A percentile compares a stretch with the other conserved stretches of the same genome.
Conservation (phyloP, 2,329 filamentous ascomycete species). For the Colletotrichum brevisporum region DNA sequence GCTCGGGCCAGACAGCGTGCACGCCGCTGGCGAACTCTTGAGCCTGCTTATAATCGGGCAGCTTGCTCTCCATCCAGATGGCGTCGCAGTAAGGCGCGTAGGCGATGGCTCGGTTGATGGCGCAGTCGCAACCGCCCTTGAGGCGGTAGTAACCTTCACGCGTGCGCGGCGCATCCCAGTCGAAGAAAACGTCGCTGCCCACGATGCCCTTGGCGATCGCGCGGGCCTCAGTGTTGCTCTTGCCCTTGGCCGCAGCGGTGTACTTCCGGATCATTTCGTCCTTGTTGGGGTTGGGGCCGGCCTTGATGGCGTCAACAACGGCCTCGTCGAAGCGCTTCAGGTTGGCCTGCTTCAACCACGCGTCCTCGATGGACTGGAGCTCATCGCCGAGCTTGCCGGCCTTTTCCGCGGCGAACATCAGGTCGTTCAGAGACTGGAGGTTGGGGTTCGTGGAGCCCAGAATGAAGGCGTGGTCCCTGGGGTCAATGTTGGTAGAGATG, state of each 20-base stretch:
- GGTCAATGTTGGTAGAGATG: conserved; percentile 96
- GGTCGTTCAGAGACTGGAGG: conserved; percentile 87
- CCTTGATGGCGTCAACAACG: conserved; percentile 85
- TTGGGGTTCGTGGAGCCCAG: conserved; percentile 88
- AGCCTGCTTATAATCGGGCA: conserved; percentile 92
- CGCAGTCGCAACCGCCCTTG: conserved; percentile 90
- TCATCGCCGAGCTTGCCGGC: conserved; percentile 84
- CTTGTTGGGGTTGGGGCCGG: conserved; percentile 78
- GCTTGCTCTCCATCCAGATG: conserved; percentile 99
- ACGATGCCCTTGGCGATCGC: conserved; percentile 83
- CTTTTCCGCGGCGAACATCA: conserved; percentile 89
- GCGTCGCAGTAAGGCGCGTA: conserved; percentile 95
- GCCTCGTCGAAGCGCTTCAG: conserved; percentile 94
- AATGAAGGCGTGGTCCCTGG: conserved; percentile 95
- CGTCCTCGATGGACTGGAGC: conserved; percentile 92
- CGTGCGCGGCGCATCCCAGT: conserved; percentile 95
- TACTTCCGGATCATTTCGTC: conserved; percentile 77
- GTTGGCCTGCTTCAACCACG: conserved; percentile 83
- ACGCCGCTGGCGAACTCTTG: conserved; percentile 94
- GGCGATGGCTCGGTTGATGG: conserved; percentile 89
- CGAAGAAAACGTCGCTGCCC: conserved; percentile 87
- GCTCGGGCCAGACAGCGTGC: conserved; percentile 93
- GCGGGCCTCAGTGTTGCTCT: conserved; percentile 86
- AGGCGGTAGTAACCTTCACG: conserved; percentile 96
- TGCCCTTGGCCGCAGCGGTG: conserved; percentile 78